phyloP scores from a whole-genome alignment of 129 eudicot genomes.

The Lactuca sativa region DNA sequence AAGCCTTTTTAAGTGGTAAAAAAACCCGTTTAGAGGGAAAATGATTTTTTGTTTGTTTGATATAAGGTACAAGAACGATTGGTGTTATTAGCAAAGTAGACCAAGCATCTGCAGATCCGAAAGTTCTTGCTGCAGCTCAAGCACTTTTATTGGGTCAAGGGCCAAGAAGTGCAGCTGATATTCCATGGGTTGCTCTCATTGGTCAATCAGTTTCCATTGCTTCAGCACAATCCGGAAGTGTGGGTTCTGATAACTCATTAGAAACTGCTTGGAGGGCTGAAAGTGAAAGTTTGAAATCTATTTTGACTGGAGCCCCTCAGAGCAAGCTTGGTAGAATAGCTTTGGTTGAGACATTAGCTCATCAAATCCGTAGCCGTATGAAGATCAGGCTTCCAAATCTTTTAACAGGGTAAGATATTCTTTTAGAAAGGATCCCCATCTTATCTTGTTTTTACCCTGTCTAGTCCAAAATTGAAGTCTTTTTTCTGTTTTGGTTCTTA shows the following conservation, averaged over 20 bases:
- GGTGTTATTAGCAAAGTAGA: conserved; percentile 97
- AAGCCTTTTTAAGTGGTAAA: too few relatives aligned
- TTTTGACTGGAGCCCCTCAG: conserved; percentile 92
- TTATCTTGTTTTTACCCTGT: background rate
- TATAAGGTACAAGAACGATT: conserved; percentile 87
- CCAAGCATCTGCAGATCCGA: conserved; percentile 93
- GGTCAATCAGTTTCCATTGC: conserved; percentile 98
- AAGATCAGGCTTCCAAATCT: conserved; percentile 88
- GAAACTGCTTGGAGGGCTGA: conserved; percentile 99
- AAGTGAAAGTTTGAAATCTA: conserved; percentile 93
- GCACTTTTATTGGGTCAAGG: conserved; percentile 95
- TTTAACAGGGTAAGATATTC: conserved; percentile 72
- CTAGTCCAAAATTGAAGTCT: background rate
- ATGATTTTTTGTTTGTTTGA: background rate
- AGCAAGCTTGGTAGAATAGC: conserved; percentile 95
- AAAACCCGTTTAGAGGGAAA: background rate
- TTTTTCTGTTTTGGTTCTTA: background rate
- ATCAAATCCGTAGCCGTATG: conserved; percentile 93
- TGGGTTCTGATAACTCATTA: conserved; percentile 82
- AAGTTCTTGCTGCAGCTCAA: conserved; percentile 95
- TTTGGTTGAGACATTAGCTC: conserved; percentile 89
- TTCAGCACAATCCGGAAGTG: conserved; percentile 83
- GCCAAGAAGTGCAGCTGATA: conserved; percentile 89
- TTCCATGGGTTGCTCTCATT: conserved; percentile 96
- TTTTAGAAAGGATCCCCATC: background rate